These are phyloP conservation scores for Botrytis fragariae DNA, from an alignment of 2,329 filamentous ascomycete genomes.

Conservation along the genomic window DNA sequence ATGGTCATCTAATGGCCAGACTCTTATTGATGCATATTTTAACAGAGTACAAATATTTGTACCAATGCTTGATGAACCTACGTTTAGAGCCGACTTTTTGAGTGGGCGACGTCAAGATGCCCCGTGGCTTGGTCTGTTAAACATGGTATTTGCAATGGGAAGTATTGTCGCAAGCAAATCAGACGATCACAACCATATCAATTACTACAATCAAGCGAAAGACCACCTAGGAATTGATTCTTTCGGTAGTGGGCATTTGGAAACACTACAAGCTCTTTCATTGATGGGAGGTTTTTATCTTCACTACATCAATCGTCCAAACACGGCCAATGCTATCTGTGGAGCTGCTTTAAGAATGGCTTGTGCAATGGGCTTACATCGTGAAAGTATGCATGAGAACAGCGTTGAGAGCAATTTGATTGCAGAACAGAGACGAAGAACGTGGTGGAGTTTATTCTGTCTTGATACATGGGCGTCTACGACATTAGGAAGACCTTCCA, in stretches of 20 bases:
- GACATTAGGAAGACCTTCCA: constrained; percentile 67
- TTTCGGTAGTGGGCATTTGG: constrained; percentile 68
- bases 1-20: constrained; percentile 64
- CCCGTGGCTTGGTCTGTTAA: constrained; percentile 69
- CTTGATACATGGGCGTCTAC: constrained; percentile 73
- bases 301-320: constrained; percentile 74
- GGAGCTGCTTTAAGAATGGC: constrained; percentile 72
- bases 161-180: constrained; percentile 63
- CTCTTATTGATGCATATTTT: constrained; percentile 73
- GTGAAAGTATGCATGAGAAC: constrained; percentile 50
- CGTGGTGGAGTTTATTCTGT: constrained; percentile 75
- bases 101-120: constrained; percentile 62
- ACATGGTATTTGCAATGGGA: constrained; percentile 75
- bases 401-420: constrained; percentile 38
- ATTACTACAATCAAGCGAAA: constrained; percentile 67
- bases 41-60: constrained; percentile 69
- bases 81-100: constrained; percentile 64
- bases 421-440: constrained; percentile 61
- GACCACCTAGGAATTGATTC: constrained; percentile 64
- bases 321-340: constrained; percentile 71
- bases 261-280: constrained; percentile 68
- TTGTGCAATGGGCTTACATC: constrained; percentile 69
- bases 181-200: constrained; percentile 64
- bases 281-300: constrained; percentile 74
- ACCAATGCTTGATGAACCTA: constrained; percentile 70